These are phyloP conservation scores for Dysphania ambrosioides DNA, from an alignment of 148 eudicot species.

Conservation along the genomic window DNA sequence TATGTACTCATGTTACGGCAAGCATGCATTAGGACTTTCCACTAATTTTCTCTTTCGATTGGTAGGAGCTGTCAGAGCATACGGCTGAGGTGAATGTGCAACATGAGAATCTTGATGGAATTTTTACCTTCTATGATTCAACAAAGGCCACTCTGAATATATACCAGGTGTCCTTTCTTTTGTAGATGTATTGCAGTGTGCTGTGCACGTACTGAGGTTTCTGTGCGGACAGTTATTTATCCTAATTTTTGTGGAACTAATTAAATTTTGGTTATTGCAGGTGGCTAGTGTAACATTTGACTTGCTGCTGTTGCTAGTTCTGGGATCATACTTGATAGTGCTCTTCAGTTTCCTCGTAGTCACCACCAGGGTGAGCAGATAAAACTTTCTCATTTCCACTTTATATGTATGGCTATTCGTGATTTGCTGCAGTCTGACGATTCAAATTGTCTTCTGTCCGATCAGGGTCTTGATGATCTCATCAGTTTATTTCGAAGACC, in stretches of 20 bases:
- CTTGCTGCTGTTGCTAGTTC: conserved; percentile 77
- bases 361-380: conserved; percentile 63
- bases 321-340: conserved; percentile 88
- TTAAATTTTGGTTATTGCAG: conserved; percentile 43
- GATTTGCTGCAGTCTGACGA: not conserved
- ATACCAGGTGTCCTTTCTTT: conserved; percentile 60
- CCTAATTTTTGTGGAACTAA: not conserved
- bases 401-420: not conserved
- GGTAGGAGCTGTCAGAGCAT: conserved; percentile 77
- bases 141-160: conserved; percentile 60
- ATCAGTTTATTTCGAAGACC: conserved; percentile 50
- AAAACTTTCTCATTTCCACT: not conserved
- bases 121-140: conserved; percentile 78
- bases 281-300: conserved; percentile 96
- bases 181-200: not conserved
- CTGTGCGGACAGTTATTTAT: not conserved
- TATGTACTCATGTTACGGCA: not conserved
- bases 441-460: conserved; percentile 1
- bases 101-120: conserved; percentile 72
- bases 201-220: not conserved
- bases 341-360: conserved; percentile 91
- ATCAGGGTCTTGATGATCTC: conserved; percentile 54
- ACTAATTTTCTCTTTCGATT: not conserved
- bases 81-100: conserved; percentile 70
- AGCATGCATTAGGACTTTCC: not conserved